phyloP scores from a whole-genome alignment of 192 early-diverging fungal species.

The Coemansia sp. region DNA sequence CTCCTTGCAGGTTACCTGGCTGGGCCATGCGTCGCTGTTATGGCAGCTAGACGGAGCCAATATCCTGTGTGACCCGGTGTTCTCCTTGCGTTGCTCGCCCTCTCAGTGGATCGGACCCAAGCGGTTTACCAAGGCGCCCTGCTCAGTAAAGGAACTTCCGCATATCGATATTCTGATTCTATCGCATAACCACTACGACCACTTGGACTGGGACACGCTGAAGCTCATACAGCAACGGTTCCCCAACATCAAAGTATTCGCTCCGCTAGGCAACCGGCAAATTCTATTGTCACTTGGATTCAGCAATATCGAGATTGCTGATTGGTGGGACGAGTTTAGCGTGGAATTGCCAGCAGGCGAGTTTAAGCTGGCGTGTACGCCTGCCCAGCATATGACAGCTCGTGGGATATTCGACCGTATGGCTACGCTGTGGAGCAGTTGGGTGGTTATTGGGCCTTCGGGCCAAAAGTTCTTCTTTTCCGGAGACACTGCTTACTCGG shows the following conservation, averaged over 20 bases:
- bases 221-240: constrained; percentile 52
- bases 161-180: constrained; percentile 72
- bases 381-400: constrained; percentile 60
- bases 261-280: constrained; percentile 72
- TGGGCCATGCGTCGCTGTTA: constrained; percentile 64
- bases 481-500: constrained; percentile 79
- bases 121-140: constrained; percentile 64
- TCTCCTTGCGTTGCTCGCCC: constrained; percentile 72
- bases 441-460: constrained; percentile 55
- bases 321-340: constrained; percentile 73
- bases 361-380: constrained; percentile 66
- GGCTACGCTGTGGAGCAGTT: constrained; percentile 78
- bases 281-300: constrained; percentile 62
- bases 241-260: constrained; percentile 59
- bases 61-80: constrained; percentile 74
- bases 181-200: constrained; percentile 89
- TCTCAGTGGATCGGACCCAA: constrained; percentile 65
- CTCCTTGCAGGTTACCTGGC: constrained; percentile 55
- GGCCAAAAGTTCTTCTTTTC: constrained; percentile 42
- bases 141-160: constrained; percentile 62
- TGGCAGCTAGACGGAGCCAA: constrained; percentile 65
- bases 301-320: constrained; percentile 60
- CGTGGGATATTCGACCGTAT: constrained; percentile 65
- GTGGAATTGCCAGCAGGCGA: constrained; percentile 18
- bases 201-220: constrained; percentile 71